Evolutionary conservation across 73 alveolate species (phyloP).

Genomic region (Symbiodinium natans): DNA sequence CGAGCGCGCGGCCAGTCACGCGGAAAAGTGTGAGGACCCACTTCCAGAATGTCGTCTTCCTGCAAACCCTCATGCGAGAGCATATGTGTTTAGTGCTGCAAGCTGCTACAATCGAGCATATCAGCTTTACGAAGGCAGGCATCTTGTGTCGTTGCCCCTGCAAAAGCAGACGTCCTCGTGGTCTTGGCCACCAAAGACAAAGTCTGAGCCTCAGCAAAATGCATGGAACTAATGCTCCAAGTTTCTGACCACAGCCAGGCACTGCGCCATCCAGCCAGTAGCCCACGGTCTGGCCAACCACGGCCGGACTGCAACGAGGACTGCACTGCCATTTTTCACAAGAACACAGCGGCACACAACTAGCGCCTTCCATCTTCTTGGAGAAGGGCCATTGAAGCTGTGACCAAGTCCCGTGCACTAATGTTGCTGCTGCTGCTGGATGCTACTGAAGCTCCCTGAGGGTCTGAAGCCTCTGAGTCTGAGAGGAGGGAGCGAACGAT

Average conservation of each 20-base stretch:
- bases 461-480: no score
- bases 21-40: slow-evolving; percentile 68
- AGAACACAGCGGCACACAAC: not conserved
- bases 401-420: no score
- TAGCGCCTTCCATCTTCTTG: not conserved
- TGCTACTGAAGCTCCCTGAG: no score
- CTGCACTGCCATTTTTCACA: not conserved
- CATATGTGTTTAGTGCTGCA: no score
- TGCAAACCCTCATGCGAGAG: not conserved
- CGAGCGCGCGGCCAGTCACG: slow-evolving; percentile 36
- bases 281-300: not conserved
- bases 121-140: not conserved
- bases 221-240: not conserved
- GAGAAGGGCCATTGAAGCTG: not conserved
- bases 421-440: no score
- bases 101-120: not conserved
- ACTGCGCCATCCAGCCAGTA: not conserved
- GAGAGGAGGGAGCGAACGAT: no score
- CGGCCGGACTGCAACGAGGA: not conserved
- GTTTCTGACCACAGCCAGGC: not conserved
- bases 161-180: not conserved
- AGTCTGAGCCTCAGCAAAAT: not conserved
- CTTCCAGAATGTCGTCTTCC: slow-evolving; percentile 27
- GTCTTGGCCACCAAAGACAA: slow-evolving; percentile 7
- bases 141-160: not conserved